A percentile compares a stretch with the other conserved stretches of the same genome.
phyloP scores from a whole-genome alignment of 495 filamentous ascomycete species.

The Penicillium bovifimosum region DNA sequence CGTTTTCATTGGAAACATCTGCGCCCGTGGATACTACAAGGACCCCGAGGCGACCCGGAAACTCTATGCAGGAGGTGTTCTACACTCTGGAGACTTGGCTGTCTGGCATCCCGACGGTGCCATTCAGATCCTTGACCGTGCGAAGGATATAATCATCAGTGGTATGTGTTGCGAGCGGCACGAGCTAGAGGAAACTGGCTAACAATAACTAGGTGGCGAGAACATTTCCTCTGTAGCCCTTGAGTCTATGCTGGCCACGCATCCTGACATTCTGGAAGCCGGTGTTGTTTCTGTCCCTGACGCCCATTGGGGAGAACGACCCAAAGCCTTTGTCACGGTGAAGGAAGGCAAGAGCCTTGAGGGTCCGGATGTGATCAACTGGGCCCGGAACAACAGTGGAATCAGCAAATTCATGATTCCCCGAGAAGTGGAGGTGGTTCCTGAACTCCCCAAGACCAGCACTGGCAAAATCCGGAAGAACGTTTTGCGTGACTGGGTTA shows the following conservation, averaged over 20 bases:
- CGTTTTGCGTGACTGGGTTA: slow-evolving; percentile 81
- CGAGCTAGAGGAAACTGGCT: slow-evolving; percentile 3
- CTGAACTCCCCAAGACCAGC: slow-evolving; percentile 89
- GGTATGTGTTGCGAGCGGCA: slow-evolving; percentile 49
- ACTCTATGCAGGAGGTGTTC: slow-evolving; percentile 79
- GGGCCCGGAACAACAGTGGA: slow-evolving; percentile 70
- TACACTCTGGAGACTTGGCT: slow-evolving; percentile 87
- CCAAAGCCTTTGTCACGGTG: slow-evolving; percentile 88
- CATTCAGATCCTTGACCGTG: slow-evolving; percentile 86
- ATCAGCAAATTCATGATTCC: slow-evolving; percentile 97
- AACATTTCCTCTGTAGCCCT: slow-evolving; percentile 94
- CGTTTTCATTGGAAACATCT: slow-evolving; percentile 86
- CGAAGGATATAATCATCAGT: slow-evolving; percentile 97
- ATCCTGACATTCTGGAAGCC: slow-evolving; percentile 84
- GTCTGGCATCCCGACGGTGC: slow-evolving; percentile 88
- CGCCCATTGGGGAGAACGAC: slow-evolving; percentile 88
- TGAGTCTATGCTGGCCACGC: slow-evolving; percentile 84
- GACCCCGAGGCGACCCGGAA: slow-evolving; percentile 81
- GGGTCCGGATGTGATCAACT: slow-evolving; percentile 71
- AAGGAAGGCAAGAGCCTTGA: slow-evolving; percentile 54
- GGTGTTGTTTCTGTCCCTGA: slow-evolving; percentile 88
- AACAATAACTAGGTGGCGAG: slow-evolving; percentile 64
- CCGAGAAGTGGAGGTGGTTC: slow-evolving; percentile 81
- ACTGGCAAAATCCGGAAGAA: slow-evolving; percentile 98
- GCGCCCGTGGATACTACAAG: slow-evolving; percentile 85